Evolutionary conservation across 2,329 filamentous ascomycete genomes (phyloP).

Genomic region (Penicillium sp.): DNA sequence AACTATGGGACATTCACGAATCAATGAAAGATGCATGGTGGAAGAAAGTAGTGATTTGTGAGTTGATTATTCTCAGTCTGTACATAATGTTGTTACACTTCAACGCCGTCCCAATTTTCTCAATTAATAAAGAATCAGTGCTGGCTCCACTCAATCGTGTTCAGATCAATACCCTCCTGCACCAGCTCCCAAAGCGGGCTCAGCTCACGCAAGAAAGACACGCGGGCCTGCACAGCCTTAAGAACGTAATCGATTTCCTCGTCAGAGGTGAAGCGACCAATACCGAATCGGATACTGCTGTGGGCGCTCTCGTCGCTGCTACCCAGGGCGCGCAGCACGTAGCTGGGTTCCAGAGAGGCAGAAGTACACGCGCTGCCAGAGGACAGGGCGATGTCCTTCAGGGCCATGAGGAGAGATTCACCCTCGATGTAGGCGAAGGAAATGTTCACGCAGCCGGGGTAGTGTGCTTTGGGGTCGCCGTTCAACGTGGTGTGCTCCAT

Average conservation of each 20-base stretch:
- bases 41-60: slow-evolving; percentile 2
- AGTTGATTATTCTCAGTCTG: slow-evolving; percentile 26
- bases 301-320: slow-evolving; percentile 98
- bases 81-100: slow-evolving; percentile 28
- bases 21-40: background rate
- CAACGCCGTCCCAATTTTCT: slow-evolving; percentile 21
- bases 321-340: slow-evolving; percentile 89
- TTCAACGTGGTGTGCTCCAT: slow-evolving; percentile 94
- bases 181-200: slow-evolving; percentile 97
- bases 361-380: slow-evolving; percentile 97
- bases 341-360: slow-evolving; percentile 92
- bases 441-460: slow-evolving; percentile 96
- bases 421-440: slow-evolving; percentile 99
- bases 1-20: background rate
- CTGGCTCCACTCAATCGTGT: slow-evolving; percentile 98
- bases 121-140: slow-evolving; percentile 61
- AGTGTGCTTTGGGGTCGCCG: slow-evolving; percentile 79
- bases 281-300: slow-evolving; percentile 96
- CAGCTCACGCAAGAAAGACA: slow-evolving; percentile 89
- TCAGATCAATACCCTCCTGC: slow-evolving; percentile 91
- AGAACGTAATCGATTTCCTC: slow-evolving; percentile 96
- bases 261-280: slow-evolving; percentile 95
- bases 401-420: slow-evolving; percentile 94
- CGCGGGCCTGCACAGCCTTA: slow-evolving; percentile 87
- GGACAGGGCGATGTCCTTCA: slow-evolving; percentile 96